Conservation (phyloP, 1,139 yeast species). For the Hansenula sp. region DNA sequence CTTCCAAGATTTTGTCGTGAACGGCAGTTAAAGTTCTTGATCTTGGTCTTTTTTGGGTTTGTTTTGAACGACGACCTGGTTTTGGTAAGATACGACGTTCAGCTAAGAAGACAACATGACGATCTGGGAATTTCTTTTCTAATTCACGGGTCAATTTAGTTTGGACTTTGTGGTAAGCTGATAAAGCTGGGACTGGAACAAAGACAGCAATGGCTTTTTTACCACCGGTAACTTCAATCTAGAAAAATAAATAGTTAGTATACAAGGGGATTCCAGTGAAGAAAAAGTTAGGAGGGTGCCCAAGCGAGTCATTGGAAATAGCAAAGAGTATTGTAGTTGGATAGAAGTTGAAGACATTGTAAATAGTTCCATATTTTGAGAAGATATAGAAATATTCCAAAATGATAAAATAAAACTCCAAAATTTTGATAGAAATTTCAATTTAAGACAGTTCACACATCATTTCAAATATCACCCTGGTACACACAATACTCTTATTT, state of each 20-base stretch:
- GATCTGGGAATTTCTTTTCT: constrained; percentile 99
- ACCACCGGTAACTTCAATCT: constrained; percentile 96
- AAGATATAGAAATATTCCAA: no score
- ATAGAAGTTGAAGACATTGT: neutral
- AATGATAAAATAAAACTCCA: no score
- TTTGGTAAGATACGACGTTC: constrained; percentile 99
- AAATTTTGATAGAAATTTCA: no score
- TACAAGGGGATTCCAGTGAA: neutral
- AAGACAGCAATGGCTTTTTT: constrained; percentile 98
- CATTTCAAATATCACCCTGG: neutral
- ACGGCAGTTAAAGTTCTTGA: constrained; percentile 99
- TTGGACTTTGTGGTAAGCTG: constrained; percentile 96
- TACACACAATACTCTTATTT: neutral
- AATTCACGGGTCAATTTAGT: constrained; percentile 97
- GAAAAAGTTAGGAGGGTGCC: constrained; percentile 3
- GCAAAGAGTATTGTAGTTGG: neutral
- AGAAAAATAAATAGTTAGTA: constrained; percentile 17
- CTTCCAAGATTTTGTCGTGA: constrained; percentile 98
- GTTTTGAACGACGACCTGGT: constrained; percentile 87
- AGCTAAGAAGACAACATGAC: constrained; percentile 98
- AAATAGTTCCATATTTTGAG: no score
- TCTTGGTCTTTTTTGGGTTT: constrained; percentile 98
- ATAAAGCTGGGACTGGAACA: constrained; percentile 95
- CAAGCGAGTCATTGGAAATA: neutral
- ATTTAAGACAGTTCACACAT: neutral